Evolutionary conservation across 805 yeast genomes (phyloP).

Genomic region (Candida taoyuanica): DNA sequence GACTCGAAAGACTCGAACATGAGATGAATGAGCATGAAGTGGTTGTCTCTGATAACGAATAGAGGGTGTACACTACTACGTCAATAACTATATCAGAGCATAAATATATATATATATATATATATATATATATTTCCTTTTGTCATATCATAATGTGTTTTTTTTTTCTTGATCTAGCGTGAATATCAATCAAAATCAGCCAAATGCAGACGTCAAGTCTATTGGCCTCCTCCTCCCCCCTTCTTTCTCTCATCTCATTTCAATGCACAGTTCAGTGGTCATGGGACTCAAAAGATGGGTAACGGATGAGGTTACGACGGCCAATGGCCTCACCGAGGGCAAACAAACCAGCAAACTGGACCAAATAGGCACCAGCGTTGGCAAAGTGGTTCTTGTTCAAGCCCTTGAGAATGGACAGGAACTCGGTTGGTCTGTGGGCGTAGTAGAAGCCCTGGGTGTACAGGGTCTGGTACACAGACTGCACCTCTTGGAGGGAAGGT

Average conservation of each 20-base stretch:
- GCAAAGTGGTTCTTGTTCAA: slow-evolving; percentile 52
- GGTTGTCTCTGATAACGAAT: slow-evolving; percentile 8
- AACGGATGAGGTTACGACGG: slow-evolving; percentile 90
- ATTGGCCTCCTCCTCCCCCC: background rate
- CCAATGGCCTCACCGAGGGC: slow-evolving; percentile 95
- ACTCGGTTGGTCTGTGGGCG: slow-evolving; percentile 57
- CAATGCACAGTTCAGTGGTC: slow-evolving; percentile 12
- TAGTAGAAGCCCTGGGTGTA: slow-evolving; percentile 41
- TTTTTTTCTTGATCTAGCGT: slow-evolving; percentile 4
- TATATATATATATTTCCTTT: slow-evolving; percentile 1
- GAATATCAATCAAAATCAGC: slow-evolving; percentile 8
- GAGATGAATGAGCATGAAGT: slow-evolving; percentile 4
- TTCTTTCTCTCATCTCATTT: background rate
- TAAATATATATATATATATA: slow-evolving; percentile 1
- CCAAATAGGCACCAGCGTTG: slow-evolving; percentile 67
- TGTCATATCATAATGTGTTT: slow-evolving; percentile 6
- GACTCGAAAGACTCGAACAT: slow-evolving; percentile 5
- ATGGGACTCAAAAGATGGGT: slow-evolving; percentile 54
- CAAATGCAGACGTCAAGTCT: too few relatives aligned
- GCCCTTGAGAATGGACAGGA: slow-evolving; percentile 41
- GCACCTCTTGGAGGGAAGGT: slow-evolving; percentile 73
- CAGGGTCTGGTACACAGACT: slow-evolving; percentile 60
- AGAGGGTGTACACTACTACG: background rate
- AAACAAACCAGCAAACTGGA: slow-evolving; percentile 87
- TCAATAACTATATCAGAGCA: background rate